Evolutionary conservation across 192 early-diverging fungal genomes (phyloP), one percentile per base, ranked within the genome.

Genomic region (Chytriomyces hyalinus): DNA sequence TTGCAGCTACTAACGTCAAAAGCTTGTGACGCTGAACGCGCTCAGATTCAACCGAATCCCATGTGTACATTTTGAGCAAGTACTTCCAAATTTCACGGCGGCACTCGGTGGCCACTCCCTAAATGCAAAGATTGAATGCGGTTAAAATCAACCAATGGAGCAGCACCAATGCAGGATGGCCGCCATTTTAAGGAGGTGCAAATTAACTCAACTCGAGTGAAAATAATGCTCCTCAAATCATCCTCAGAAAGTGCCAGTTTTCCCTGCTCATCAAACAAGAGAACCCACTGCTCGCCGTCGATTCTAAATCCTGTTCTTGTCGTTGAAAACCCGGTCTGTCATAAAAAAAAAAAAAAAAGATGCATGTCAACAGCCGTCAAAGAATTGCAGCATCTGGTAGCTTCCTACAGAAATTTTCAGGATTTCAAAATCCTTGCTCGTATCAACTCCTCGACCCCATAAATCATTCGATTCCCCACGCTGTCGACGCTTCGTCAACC

Each of bases 41-140:
- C 80, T 95, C 91, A 9, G 73, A 82, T 43, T 92, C 91, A 24
- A 91, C 93, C 6, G 92, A 93, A 28, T 86, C 80, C 94, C 94
- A 99, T 11, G 94, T 87, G 77, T 93, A 96, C 5, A 98, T 86
- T 13, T 86, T 87, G 46, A 95, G 80, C 63, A 99, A 84, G 76
- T 93, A 99, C 70, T 94, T 92, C 96, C 96, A 98, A 8, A 94
- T 94, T 36, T 93, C 86, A 6, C 91, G 88, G 22, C 95, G 88
- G 57, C 95, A 88, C 51, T 92, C 90, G 63, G 90, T 87, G 45
- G 94, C 92, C 2, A 98, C 84, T 6, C 97, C 94, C 81, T 85
- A 20, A 2, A 36, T 36, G 36, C 0, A 4, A 36, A 36, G 36
- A 36, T 36, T 36, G 10, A 5, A 10, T 62, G 10, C 22, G n/a